A percentile compares a stretch with the other conserved stretches of the same genome.
These are phyloP conservation scores for Coniochaeta ligniaria DNA, from an alignment of 2,329 filamentous ascomycete genomes.

Conservation along the genomic window DNA sequence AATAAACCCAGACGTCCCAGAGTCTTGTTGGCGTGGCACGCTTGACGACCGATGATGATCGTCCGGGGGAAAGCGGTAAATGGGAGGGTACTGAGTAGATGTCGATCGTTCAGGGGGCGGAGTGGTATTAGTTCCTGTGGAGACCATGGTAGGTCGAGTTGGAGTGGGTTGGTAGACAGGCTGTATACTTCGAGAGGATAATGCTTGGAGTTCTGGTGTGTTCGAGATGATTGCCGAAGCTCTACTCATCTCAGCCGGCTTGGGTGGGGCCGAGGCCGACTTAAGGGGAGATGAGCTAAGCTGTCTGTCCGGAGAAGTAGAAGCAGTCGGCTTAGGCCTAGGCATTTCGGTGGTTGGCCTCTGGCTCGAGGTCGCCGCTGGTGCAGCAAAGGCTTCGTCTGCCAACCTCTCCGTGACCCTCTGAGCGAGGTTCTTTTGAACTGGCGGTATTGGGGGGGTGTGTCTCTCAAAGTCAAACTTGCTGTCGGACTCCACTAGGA, in stretches of 20 bases:
- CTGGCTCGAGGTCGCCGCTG: conserved; percentile 18
- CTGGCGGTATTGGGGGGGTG: conserved; percentile 35
- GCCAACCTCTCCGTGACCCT: conserved; percentile 69
- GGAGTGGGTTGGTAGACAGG: conserved; percentile 19
- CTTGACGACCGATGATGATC: conserved; percentile 32
- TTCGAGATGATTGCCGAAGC: conserved; percentile 58
- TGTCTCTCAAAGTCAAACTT: conserved; percentile 76
- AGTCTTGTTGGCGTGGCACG: conserved; percentile 26
- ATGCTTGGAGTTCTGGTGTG: conserved; percentile 54
- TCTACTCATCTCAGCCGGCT: conserved; percentile 43
- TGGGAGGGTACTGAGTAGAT: conserved; percentile 28
- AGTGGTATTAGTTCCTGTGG: conserved; percentile 73
- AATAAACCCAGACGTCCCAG: conserved; percentile 12
- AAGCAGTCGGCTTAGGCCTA: conserved; percentile 18
- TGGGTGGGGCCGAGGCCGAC: conserved; percentile 31
- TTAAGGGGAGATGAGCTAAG: conserved; percentile 25
- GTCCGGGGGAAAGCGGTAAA: conserved; percentile 33
- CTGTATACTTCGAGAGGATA: conserved; percentile 37
- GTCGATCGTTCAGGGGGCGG: conserved; percentile 47
- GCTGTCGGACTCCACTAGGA: conserved; percentile 75
- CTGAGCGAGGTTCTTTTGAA: conserved; percentile 51
- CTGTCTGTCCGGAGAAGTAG: conserved; percentile 17
- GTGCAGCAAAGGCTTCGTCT: conserved; percentile 65
- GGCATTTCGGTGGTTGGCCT: conserved; percentile 20
- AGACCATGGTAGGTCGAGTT: conserved; percentile 35